Evolutionary conservation across 306 rosid species (phyloP).

Genomic region (Malus orientalis): DNA sequence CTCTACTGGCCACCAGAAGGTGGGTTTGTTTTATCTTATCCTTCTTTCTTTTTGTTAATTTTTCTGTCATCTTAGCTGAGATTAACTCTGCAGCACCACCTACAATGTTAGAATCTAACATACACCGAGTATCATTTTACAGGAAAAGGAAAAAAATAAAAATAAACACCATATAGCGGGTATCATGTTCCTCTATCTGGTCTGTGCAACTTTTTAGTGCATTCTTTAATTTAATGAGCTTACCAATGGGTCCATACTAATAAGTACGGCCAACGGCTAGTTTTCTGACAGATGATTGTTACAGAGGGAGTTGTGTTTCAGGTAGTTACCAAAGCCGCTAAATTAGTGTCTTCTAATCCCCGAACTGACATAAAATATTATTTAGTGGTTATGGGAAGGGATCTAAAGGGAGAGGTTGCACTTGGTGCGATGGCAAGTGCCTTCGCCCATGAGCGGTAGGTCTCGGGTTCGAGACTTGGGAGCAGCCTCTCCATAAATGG

Average conservation of each 20-base stretch:
- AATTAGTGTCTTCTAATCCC: background rate
- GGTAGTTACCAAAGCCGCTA: background rate
- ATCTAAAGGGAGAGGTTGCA: too few species aligned
- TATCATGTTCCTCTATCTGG: background rate
- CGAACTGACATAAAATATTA: background rate
- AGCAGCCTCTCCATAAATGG: too few species aligned
- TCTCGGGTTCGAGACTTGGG: too few species aligned
- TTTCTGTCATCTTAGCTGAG: background rate
- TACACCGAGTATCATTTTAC: background rate
- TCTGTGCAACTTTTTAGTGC: background rate
- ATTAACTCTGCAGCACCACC: background rate
- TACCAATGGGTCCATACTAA: background rate
- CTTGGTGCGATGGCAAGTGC: too few species aligned
- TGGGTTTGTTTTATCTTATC: background rate
- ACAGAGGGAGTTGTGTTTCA: background rate
- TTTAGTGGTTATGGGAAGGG: background rate
- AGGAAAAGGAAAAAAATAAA: background rate
- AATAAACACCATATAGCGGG: background rate
- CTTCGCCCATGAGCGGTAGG: too few species aligned
- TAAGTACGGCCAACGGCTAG: background rate
- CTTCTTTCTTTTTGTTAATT: background rate
- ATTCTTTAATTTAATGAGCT: background rate
- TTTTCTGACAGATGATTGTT: background rate
- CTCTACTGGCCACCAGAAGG: conserved; percentile 41
- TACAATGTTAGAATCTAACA: background rate